phyloP scores from a whole-genome alignment of 768 basidiomycete species.

The Boletus eberwhitei region DNA sequence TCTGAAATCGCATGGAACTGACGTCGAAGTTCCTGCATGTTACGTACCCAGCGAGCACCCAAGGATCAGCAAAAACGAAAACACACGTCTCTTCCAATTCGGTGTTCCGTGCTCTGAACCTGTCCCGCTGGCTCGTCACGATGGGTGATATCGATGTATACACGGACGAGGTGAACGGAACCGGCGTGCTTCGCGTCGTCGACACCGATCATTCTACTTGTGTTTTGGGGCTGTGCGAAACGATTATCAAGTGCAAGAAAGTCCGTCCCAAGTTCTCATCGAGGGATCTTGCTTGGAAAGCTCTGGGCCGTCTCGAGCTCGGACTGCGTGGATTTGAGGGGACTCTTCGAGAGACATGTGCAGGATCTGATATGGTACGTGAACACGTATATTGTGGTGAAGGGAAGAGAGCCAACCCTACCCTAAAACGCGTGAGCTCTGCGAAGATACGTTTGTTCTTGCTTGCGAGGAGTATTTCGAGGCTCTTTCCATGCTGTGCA shows the following conservation, averaged over 20 bases:
- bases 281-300: constrained; percentile 73
- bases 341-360: constrained; percentile 77
- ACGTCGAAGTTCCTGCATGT: too few species aligned
- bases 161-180: too few species aligned
- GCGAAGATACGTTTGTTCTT: constrained; percentile 96
- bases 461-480: constrained; percentile 85
- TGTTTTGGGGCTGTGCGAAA: neutral
- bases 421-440: constrained; percentile 87
- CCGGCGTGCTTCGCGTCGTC: constrained; percentile 33
- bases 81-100: too few species aligned
- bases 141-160: constrained; percentile 43
- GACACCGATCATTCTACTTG: too few species aligned
- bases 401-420: constrained; percentile 28
- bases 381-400: neutral
- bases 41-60: too few species aligned
- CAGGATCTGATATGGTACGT: constrained; percentile 37
- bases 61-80: too few species aligned
- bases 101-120: too few species aligned
- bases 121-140: too few species aligned
- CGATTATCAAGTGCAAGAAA: constrained; percentile 74
- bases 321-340: constrained; percentile 45
- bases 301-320: constrained; percentile 55
- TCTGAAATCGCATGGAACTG: too few species aligned
- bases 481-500: constrained; percentile 69
- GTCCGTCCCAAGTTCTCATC: constrained; percentile 92